These are phyloP conservation scores for Saprolegnia parasitica DNA, from an alignment of 352 stramenopile species.

Conservation along the genomic window DNA sequence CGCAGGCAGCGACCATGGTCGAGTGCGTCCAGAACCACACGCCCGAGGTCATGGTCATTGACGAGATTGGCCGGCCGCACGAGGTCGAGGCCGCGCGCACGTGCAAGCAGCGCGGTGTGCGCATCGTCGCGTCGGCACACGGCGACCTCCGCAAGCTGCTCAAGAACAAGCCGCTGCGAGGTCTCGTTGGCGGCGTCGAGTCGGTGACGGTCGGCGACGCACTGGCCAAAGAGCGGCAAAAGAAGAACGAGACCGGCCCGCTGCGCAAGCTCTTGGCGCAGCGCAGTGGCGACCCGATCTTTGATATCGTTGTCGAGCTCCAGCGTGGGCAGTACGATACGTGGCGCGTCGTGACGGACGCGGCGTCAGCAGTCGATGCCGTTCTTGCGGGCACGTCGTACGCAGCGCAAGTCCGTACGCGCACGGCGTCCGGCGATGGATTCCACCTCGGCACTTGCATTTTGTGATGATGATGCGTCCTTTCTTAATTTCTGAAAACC, in stretches of 20 bases:
- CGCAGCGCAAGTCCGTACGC: slow-evolving; percentile 30
- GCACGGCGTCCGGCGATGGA: slow-evolving; percentile 12
- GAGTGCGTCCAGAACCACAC: slow-evolving; percentile 33
- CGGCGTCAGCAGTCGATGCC: slow-evolving; percentile 55
- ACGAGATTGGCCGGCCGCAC: slow-evolving; percentile 79
- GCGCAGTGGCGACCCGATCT: slow-evolving; percentile 55
- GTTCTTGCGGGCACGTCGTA: slow-evolving; percentile 46
- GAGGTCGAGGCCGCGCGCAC: slow-evolving; percentile 73
- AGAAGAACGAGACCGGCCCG: neutral
- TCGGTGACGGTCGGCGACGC: slow-evolving; percentile 58
- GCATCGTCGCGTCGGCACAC: slow-evolving; percentile 83
- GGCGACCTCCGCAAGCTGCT: slow-evolving; percentile 79
- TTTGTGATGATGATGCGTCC: too few relatives aligned
- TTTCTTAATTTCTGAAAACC: too few relatives aligned
- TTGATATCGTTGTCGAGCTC: slow-evolving; percentile 83
- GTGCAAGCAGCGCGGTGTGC: slow-evolving; percentile 64
- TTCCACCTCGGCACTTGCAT: too few relatives aligned
- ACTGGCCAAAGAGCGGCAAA: slow-evolving; percentile 24
- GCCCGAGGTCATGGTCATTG: slow-evolving; percentile 82
- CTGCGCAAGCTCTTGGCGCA: slow-evolving; percentile 32
- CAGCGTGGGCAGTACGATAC: slow-evolving; percentile 41
- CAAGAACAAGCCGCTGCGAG: slow-evolving; percentile 73
- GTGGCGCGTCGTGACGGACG: slow-evolving; percentile 65
- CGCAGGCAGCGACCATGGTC: slow-evolving; percentile 29
- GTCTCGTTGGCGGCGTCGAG: slow-evolving; percentile 68